Conservation (phyloP, 2,329 filamentous ascomycete species). For the Calycina marina region DNA sequence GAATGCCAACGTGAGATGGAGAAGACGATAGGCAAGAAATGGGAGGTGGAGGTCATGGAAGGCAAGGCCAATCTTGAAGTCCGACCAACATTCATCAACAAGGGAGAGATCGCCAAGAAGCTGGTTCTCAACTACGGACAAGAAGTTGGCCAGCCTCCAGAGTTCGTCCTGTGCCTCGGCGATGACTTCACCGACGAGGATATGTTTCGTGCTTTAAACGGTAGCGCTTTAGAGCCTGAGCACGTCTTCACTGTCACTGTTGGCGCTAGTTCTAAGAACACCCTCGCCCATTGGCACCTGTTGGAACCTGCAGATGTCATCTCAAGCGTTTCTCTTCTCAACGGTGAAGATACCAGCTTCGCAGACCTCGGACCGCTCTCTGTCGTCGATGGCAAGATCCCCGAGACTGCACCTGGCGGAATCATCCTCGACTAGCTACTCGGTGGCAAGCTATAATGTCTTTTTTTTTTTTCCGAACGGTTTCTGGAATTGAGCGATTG, state of each 20-base stretch:
- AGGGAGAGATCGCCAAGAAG: conserved; percentile 83
- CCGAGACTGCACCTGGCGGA: conserved; percentile 13
- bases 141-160: conserved; percentile 42
- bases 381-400: conserved; percentile 18
- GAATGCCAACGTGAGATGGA: conserved; percentile 76
- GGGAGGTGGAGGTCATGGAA: conserved; percentile 90
- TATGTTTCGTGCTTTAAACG: conserved; percentile 74
- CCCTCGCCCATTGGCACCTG: conserved; percentile 78
- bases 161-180: conserved; percentile 81
- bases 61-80: conserved; percentile 97
- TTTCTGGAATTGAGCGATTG: no score
- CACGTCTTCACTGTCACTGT: conserved; percentile 85
- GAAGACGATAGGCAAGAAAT: conserved; percentile 57
- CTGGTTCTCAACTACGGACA: conserved; percentile 58
- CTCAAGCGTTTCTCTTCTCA: conserved; percentile 43
- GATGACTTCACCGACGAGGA: conserved; percentile 98
- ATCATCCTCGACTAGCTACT: conserved; percentile 13
- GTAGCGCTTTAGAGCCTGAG: conserved; percentile 38
- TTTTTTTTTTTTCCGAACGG: no score
- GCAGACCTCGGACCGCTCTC: conserved; percentile 18
- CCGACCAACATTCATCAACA: conserved; percentile 93
- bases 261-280: conserved; percentile 82
- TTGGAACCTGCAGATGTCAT: conserved; percentile 83
- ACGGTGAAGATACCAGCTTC: conserved; percentile 13
- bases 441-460: conserved; percentile 11